Evolutionary conservation across 345 rosid genomes (phyloP).

Genomic region (Citrus medica): DNA sequence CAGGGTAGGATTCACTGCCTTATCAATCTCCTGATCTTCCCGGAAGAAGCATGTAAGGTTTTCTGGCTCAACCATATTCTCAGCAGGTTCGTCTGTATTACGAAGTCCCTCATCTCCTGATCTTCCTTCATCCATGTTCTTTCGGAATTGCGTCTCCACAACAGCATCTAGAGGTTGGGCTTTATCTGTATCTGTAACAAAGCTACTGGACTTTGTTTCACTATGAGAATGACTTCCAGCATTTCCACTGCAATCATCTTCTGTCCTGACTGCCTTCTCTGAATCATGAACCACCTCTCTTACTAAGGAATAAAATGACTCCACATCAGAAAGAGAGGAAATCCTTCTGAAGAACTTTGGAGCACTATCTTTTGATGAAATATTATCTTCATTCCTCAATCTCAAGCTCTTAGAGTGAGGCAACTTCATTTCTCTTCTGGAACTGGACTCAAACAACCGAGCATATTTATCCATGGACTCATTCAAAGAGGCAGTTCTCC

Average conservation of each 20-base stretch:
- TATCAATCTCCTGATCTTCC: conserved; percentile 28
- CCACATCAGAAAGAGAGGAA: conserved; percentile 77
- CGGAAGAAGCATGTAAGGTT: conserved; percentile 5
- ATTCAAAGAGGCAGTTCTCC: conserved; percentile 45
- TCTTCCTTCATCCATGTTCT: conserved; percentile 6
- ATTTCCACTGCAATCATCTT: not conserved
- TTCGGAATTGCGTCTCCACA: conserved; percentile 23
- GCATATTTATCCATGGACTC: conserved; percentile 56
- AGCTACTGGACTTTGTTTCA: conserved; percentile 11
- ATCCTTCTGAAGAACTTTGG: conserved; percentile 58
- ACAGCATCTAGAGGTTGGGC: conserved; percentile 18
- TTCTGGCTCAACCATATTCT: conserved; percentile 15
- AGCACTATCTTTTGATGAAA: conserved; percentile 16
- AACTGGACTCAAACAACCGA: conserved; percentile 45
- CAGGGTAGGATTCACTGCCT: conserved; percentile 8
- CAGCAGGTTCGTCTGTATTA: conserved; percentile 8
- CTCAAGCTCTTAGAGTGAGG: conserved; percentile 61
- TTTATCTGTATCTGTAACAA: conserved; percentile 21
- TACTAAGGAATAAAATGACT: conserved; percentile 50
- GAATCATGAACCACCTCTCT: conserved; percentile 39
- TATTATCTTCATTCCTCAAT: conserved; percentile 45
- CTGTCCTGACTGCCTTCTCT: conserved; percentile 20
- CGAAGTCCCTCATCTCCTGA: conserved; percentile 12
- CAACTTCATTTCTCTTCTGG: conserved; percentile 32
- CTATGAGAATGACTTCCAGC: not conserved